These are phyloP conservation scores for Pichia sp. DNA, from an alignment of 1,139 yeast genomes.

Conservation along the genomic window DNA sequence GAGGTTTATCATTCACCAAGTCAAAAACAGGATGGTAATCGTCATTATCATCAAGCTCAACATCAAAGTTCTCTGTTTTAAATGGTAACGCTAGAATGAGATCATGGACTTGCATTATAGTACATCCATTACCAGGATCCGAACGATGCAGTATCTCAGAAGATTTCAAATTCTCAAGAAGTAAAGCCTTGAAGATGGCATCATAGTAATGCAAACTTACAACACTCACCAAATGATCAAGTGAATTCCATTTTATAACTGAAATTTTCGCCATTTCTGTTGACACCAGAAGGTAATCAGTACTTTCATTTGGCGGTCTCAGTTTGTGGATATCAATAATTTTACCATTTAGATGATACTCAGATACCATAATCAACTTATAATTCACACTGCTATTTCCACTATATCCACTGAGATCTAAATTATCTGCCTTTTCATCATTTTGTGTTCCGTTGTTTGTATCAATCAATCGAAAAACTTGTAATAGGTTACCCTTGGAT, in stretches of 20 bases:
- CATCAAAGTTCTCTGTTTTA: conserved; percentile 39
- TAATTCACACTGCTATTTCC: conserved; percentile 14
- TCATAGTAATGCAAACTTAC: conserved; percentile 85
- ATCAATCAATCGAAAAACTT: conserved; percentile 47
- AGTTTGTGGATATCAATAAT: conserved; percentile 53
- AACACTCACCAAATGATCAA: conserved; percentile 48
- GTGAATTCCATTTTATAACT: conserved; percentile 63
- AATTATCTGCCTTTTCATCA: conserved; percentile 4
- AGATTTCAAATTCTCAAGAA: conserved; percentile 38
- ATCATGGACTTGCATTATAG: conserved; percentile 64
- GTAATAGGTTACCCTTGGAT: conserved; percentile 66
- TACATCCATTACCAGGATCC: conserved; percentile 60
- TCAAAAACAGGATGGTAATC: conserved; percentile 20
- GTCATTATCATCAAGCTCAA: conserved; percentile 34
- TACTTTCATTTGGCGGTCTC: conserved; percentile 32
- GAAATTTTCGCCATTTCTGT: conserved; percentile 76
- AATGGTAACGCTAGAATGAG: conserved; percentile 70
- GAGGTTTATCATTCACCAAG: neutral
- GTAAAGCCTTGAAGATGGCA: conserved; percentile 47
- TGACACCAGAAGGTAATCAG: conserved; percentile 60
- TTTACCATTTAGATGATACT: conserved; percentile 65
- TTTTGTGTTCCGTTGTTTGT: conserved; percentile 9
- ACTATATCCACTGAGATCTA: conserved; percentile 14
- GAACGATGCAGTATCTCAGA: conserved; percentile 45
- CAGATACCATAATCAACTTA: conserved; percentile 51